phyloP scores from a whole-genome alignment of 2,329 filamentous ascomycete species.

The Aphanoascus verrucosus region DNA sequence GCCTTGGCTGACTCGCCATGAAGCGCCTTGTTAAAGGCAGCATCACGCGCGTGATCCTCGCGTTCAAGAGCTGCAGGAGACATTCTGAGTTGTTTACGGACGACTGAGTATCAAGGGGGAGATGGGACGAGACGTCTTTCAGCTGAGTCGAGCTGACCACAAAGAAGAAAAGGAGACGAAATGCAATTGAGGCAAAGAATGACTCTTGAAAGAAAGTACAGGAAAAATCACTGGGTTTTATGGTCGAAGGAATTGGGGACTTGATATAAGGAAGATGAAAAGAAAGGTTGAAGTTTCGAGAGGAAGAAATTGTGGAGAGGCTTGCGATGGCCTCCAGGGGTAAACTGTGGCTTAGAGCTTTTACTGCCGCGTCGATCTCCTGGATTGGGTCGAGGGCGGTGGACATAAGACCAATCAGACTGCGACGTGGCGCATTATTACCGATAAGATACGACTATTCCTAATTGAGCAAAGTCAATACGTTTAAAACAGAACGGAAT shows the following conservation, averaged over 20 bases:
- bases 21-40: constrained; percentile 79
- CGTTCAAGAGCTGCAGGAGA: constrained; percentile 55
- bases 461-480: not conserved
- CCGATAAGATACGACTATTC: not conserved
- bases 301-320: not conserved
- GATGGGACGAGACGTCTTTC: not conserved
- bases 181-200: not conserved
- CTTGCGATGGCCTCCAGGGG: constrained; percentile 3
- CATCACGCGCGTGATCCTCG: constrained; percentile 77
- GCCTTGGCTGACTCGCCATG: constrained; percentile 64
- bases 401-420: not conserved
- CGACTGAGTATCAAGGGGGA: not conserved
- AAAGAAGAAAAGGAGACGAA: not conserved
- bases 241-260: not conserved
- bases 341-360: constrained; percentile 6
- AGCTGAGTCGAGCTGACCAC: not conserved
- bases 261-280: not conserved
- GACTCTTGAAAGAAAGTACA: not conserved
- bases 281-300: not conserved
- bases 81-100: constrained; percentile 31
- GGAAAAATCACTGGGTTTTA: not conserved
- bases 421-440: not conserved
- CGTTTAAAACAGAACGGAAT: not conserved
- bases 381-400: no score
- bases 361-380: no score